Evolutionary conservation across 108 stramenopile species (phyloP).

Genomic region (Skeletonema menzelii): DNA sequence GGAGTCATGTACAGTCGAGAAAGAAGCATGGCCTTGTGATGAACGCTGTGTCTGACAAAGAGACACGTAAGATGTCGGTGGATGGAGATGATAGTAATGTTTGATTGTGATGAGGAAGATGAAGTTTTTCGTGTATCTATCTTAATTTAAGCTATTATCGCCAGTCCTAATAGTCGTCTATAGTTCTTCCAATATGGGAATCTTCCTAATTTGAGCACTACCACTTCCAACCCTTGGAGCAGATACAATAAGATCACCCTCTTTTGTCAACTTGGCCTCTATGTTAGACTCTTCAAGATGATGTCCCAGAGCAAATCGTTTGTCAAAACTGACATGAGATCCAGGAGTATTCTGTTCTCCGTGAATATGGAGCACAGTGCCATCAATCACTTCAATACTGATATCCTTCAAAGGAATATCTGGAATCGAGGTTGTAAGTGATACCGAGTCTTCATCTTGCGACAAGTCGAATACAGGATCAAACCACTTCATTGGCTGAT

Average conservation of each 20-base stretch:
- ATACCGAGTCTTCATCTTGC: slow-evolving; percentile 16
- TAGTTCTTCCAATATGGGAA: slow-evolving; percentile 29
- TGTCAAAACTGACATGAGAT: slow-evolving; percentile 32
- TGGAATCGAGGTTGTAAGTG: slow-evolving; percentile 20
- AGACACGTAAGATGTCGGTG: background rate
- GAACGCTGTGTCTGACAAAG: background rate
- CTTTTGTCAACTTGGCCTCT: slow-evolving; percentile 26
- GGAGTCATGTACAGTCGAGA: background rate
- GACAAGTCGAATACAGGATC: slow-evolving; percentile 18
- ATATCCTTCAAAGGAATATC: slow-evolving; percentile 29
- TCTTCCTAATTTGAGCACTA: slow-evolving; percentile 14
- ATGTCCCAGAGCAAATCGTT: slow-evolving; percentile 22
- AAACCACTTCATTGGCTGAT: slow-evolving; percentile 8
- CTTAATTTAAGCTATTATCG: too few relatives aligned
- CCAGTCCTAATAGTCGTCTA: background rate
- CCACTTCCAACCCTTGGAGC: slow-evolving; percentile 9
- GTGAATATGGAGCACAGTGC: slow-evolving; percentile 20
- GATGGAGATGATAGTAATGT: background rate
- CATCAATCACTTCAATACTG: slow-evolving; percentile 31
- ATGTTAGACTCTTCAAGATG: slow-evolving; percentile 19
- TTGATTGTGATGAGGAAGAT: background rate
- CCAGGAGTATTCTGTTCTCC: slow-evolving; percentile 10
- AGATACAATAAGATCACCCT: slow-evolving; percentile 18
- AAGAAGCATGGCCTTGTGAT: background rate
- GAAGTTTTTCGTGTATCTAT: background rate